Base-by-base conservation (phyloP, 208 protist genomes). In the Leishmania tropica region DNA sequence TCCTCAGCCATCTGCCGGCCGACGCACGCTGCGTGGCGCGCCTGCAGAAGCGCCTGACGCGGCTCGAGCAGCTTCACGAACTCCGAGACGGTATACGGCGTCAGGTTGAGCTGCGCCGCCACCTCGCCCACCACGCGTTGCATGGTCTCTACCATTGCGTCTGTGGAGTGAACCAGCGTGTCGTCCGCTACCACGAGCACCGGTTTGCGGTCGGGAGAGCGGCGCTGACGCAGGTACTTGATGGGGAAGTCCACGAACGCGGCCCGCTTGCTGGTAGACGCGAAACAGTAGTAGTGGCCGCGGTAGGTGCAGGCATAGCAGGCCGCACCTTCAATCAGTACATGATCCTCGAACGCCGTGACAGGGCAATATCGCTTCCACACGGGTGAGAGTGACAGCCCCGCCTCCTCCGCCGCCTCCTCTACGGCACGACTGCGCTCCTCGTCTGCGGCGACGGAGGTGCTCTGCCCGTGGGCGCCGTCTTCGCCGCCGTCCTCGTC, bases 341-440 rank as follows among this genome's bases (percentile, higher is more conserved):
- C 88, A 28, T 83, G 81, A 74, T 92, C 88, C 62, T 96, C 88
- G 7, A 75, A 48, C 67, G 89, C 92, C 11, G 94, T 96, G 3
- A 98, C 95, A 2, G 95, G 95, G 79, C 95, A 98, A 84, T 88
- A 95, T 24, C 86, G 88, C 80, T 94, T 94, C 93, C 93, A 98
- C 31, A 85, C 65, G 19, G 80, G 81, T 1, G 85, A 96, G 31
- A 78, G 77, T 7, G 81, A 53, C 15, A 83, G 81, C 10, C 86
- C 87, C 47, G 78, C 83, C 17, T 79, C 76, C 28, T 60, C 24
- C 19, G 92, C 87, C 11, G 84, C 83, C 60, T 92, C 85, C 60
- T 93, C 92, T 48, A 88, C 77, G 0, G 56, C 48, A 21, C 68
- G 53, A 56, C 81, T 79, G 31, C 75, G 76, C 74, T 84, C 85